Percentiles rank a stretch among this genome's conserved stretches.
Conservation (phyloP, 352 stramenopile species). For the Plasmopara muralis region DNA sequence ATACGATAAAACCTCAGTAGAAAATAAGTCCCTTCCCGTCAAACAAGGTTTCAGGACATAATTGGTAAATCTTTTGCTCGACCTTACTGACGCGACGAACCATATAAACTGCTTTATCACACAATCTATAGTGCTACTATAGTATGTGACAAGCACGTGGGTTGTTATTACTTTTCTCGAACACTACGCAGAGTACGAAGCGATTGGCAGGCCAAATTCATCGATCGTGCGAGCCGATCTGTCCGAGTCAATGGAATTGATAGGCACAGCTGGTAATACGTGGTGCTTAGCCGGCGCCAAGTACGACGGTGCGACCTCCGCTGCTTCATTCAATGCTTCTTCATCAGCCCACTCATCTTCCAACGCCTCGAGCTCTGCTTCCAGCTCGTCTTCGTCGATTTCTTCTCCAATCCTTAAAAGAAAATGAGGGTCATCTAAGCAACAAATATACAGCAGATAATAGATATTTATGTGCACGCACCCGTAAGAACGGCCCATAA, state of each 20-base stretch:
- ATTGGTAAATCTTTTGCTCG: too few relatives aligned
- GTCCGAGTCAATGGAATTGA: constrained; percentile 29
- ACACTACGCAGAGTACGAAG: constrained; percentile 26
- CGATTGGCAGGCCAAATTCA: constrained; percentile 69
- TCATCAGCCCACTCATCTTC: constrained; percentile 91
- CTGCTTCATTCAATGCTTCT: constrained; percentile 25
- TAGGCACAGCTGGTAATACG: constrained; percentile 53
- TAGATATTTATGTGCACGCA: constrained; percentile 17
- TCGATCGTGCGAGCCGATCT: constrained; percentile 36
- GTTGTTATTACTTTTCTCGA: not conserved
- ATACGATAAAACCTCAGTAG: constrained; percentile 6
- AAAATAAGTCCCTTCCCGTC: not conserved
- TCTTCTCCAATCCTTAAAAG: constrained; percentile 84
- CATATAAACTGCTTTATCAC: too few relatives aligned
- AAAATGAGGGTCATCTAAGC: too few relatives aligned
- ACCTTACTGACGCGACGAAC: too few relatives aligned
- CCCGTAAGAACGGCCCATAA: constrained; percentile 93
- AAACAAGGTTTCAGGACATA: too few relatives aligned
- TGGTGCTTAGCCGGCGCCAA: constrained; percentile 44
- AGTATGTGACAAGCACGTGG: too few relatives aligned
- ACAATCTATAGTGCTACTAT: too few relatives aligned
- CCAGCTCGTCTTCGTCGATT: constrained; percentile 92
- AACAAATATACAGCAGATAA: not conserved
- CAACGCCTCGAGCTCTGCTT: constrained; percentile 91
- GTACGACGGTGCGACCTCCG: constrained; percentile 58